phyloP scores from a whole-genome alignment of 106 monocot genomes.

The Agapanthus africanus region DNA sequence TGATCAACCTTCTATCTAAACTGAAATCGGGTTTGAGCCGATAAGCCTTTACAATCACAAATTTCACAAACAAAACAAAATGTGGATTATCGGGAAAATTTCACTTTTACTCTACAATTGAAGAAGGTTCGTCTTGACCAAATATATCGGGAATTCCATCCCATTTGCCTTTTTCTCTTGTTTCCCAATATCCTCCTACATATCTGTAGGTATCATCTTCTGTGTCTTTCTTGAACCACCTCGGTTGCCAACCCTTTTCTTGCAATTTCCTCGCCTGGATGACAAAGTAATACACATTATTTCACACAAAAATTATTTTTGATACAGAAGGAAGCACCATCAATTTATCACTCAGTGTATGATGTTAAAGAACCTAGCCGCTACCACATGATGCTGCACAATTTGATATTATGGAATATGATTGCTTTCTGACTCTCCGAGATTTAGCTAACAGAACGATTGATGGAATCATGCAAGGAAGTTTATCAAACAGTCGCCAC shows the following conservation, averaged over 20 bases:
- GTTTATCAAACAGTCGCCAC: background rate
- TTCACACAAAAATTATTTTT: no score
- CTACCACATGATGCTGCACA: background rate
- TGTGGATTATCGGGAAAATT: no score
- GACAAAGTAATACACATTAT: background rate
- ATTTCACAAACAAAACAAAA: no score
- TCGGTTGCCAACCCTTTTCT: constrained; percentile 90
- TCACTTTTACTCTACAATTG: constrained; percentile 33
- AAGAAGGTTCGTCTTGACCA: constrained; percentile 33
- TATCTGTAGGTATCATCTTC: constrained; percentile 80
- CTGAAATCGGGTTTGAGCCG: no score
- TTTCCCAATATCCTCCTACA: constrained; percentile 89
- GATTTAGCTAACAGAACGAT: background rate
- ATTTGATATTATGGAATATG: background rate
- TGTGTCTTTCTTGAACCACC: constrained; percentile 80
- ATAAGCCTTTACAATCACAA: no score
- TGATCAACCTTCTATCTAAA: no score
- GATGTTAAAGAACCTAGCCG: background rate
- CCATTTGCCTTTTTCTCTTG: constrained; percentile 60
- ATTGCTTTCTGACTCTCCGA: background rate
- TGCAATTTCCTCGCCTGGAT: constrained; percentile 77
- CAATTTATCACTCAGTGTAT: background rate
- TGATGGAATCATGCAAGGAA: background rate
- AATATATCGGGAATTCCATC: constrained; percentile 82
- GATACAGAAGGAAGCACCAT: no score